Conservation (phyloP, 306 rosid species). For the Vachellia pachyceras region DNA sequence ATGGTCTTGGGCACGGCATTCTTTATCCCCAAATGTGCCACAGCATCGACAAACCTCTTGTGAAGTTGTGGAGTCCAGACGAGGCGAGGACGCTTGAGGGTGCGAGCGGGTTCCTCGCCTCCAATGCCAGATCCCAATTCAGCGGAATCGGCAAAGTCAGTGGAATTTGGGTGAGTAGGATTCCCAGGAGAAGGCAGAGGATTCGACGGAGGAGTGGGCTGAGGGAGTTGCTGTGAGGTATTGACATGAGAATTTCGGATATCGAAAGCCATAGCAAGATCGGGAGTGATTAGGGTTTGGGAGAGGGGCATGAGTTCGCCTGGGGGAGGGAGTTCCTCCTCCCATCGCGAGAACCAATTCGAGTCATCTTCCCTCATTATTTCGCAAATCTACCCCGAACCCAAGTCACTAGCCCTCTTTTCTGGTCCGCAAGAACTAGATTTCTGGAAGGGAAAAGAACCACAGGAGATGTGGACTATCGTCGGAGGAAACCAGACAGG, state of each 20-base stretch:
- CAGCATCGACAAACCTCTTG: constrained; percentile 94
- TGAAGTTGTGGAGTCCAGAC: constrained; percentile 99
- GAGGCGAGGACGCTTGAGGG: constrained; percentile 89
- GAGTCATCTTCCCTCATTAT: too few species aligned
- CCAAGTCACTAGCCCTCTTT: constrained; percentile 32
- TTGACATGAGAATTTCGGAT: constrained; percentile 57
- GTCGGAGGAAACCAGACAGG: too few species aligned
- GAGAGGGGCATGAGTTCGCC: constrained; percentile 90
- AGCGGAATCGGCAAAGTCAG: constrained; percentile 84
- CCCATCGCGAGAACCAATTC: too few species aligned
- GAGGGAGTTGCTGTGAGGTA: constrained; percentile 42
- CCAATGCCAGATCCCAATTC: constrained; percentile 84
- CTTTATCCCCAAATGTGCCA: constrained; percentile 92
- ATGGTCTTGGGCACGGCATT: constrained; percentile 98
- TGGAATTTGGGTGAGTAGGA: constrained; percentile 65
- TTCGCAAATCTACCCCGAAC: constrained; percentile 23
- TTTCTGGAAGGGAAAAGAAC: not conserved
- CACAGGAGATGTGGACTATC: not conserved
- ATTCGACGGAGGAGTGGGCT: constrained; percentile 41
- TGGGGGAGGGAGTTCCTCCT: constrained; percentile 80
- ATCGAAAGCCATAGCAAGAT: constrained; percentile 95
- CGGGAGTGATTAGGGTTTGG: constrained; percentile 96
- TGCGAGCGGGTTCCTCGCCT: constrained; percentile 88
- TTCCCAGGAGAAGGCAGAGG: constrained; percentile 52
- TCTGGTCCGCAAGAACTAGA: not conserved